These are phyloP conservation scores for Aspergillus nomiae DNA, from an alignment of 2,329 filamentous ascomycete genomes.

Conservation along the genomic window DNA sequence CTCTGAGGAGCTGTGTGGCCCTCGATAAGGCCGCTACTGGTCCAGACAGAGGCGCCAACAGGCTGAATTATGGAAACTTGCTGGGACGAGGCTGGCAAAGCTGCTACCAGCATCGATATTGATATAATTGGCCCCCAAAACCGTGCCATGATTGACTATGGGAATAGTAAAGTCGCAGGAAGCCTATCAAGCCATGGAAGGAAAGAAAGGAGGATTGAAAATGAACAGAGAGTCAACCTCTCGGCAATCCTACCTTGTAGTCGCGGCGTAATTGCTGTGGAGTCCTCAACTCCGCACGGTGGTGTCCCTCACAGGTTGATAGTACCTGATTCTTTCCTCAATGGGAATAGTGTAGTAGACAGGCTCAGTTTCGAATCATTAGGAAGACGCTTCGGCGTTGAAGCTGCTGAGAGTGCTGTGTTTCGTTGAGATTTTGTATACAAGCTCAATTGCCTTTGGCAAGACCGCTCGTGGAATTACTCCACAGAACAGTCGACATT, in stretches of 20 bases:
- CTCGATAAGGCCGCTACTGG: conserved; percentile 26
- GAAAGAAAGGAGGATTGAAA: background rate
- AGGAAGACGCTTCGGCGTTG: too few relatives aligned
- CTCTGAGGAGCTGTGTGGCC: conserved; percentile 21
- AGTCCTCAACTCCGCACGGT: background rate
- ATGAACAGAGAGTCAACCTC: background rate
- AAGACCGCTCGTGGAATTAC: too few relatives aligned
- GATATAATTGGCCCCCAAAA: background rate
- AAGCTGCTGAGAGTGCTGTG: too few relatives aligned
- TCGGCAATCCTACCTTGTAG: too few relatives aligned
- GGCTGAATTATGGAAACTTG: background rate
- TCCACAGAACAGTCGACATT: too few relatives aligned
- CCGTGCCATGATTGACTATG: background rate
- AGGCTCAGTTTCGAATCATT: too few relatives aligned
- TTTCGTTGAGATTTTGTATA: too few relatives aligned
- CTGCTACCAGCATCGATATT: background rate
- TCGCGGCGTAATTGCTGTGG: background rate
- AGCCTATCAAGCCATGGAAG: background rate
- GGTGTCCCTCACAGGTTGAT: background rate
- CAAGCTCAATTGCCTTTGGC: too few relatives aligned
- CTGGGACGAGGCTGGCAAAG: background rate
- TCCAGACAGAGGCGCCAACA: conserved; percentile 17
- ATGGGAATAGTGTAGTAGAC: background rate
- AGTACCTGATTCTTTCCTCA: background rate
- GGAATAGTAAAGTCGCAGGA: background rate